phyloP scores from a whole-genome alignment of 2,329 filamentous ascomycete species.

The Ceratocystis destructans region DNA sequence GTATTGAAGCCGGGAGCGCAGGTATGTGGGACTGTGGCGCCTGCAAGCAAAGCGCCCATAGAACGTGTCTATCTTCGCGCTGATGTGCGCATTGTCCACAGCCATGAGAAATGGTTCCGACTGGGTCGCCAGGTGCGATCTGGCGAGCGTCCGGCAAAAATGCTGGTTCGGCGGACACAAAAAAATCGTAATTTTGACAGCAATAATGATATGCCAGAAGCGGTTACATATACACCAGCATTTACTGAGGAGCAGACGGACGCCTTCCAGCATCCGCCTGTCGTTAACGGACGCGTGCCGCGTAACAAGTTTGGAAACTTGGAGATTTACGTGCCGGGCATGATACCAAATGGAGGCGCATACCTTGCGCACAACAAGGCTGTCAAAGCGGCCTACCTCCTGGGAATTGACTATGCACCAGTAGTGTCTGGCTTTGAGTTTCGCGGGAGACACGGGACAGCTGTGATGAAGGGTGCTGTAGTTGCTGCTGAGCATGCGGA shows the following conservation, averaged over 20 bases:
- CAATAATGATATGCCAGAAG: constrained; percentile 25
- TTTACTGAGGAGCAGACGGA: constrained; percentile 54
- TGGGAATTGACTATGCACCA: constrained; percentile 75
- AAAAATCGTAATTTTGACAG: constrained; percentile 24
- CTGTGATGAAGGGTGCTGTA: constrained; percentile 64
- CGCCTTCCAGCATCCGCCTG: constrained; percentile 59
- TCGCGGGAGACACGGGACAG: constrained; percentile 71
- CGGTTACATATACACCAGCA: constrained; percentile 38
- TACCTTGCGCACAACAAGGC: constrained; percentile 53
- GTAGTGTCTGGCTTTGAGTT: constrained; percentile 87
- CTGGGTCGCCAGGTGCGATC: constrained; percentile 65
- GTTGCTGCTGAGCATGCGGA: constrained; percentile 59
- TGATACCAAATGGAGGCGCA: constrained; percentile 71
- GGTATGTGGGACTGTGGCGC: constrained; percentile 63
- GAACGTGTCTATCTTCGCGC: constrained; percentile 71
- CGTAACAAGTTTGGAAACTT: constrained; percentile 92
- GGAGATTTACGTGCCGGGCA: constrained; percentile 80
- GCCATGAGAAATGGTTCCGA: constrained; percentile 81
- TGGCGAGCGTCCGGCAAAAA: constrained; percentile 71
- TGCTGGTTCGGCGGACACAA: constrained; percentile 30
- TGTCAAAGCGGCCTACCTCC: constrained; percentile 54
- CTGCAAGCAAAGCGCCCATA: constrained; percentile 47
- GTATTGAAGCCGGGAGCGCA: constrained; percentile 58
- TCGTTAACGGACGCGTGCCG: constrained; percentile 61
- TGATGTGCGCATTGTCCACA: constrained; percentile 67